Conservation (phyloP, 371 early-diverging fungal genomes). For the Apophysomyces variabilis region DNA sequence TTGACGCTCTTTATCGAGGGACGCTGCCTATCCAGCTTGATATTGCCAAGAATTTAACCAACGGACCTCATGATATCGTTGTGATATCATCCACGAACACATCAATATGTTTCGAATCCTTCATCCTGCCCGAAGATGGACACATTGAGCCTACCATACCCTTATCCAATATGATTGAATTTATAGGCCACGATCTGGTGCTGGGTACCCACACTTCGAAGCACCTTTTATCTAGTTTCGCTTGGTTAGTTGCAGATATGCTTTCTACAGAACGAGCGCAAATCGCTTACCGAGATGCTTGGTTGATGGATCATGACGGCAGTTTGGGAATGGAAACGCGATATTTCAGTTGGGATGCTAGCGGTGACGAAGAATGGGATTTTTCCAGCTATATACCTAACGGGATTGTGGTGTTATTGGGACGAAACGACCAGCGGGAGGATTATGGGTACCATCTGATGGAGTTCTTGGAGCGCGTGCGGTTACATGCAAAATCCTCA, state of each 20-base stretch:
- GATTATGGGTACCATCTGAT: constrained; percentile 22
- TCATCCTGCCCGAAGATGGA: constrained; percentile 25
- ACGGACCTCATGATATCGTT: constrained; percentile 17
- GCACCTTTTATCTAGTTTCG: constrained; percentile 35
- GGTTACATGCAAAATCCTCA: constrained; percentile 19
- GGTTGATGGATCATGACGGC: constrained; percentile 30
- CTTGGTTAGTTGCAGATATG: constrained; percentile 41
- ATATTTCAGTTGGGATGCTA: constrained; percentile 38
- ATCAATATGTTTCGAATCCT: constrained; percentile 24
- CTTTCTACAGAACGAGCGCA: constrained; percentile 33
- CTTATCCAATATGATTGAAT: constrained; percentile 32
- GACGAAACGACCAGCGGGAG: constrained; percentile 31
- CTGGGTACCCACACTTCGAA: constrained; percentile 35
- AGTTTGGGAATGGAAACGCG: constrained; percentile 32
- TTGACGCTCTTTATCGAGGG: constrained; percentile 16
- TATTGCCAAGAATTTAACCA: constrained; percentile 17
- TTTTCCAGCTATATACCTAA: constrained; percentile 22
- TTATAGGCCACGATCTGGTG: constrained; percentile 45
- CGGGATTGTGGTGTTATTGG: constrained; percentile 33
- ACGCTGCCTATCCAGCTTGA: constrained; percentile 15
- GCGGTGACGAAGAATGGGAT: constrained; percentile 10
- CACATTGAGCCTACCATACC: constrained; percentile 19
- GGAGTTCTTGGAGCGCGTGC: constrained; percentile 30
- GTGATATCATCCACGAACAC: constrained; percentile 18
- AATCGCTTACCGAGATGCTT: constrained; percentile 38